Base-by-base conservation (phyloP, 768 basidiomycete species). In the Hebeloma cylindrosporum region DNA sequence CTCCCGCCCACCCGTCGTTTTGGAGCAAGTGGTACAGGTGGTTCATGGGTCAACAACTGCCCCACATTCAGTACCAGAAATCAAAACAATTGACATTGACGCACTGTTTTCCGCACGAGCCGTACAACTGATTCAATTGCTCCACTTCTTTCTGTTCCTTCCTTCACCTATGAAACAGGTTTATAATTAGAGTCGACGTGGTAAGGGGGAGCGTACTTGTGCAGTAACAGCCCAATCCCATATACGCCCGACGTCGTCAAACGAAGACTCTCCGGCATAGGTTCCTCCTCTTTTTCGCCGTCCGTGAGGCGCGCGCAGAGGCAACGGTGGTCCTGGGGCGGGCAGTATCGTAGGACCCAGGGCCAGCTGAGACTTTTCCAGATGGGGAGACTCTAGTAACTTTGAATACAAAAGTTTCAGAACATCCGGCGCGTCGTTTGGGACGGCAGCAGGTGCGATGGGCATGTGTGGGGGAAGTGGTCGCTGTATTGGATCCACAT, bases 221-320 rank as follows among this genome's bases (percentile, higher is more conserved):
- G 83, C 88, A 45, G 82, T 69, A 9, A 90, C 67, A 11, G 83
- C 66, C 88, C 89, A 90, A 47, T 68, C 76, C 89, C 88, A 90
- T n/a, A 89, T 62, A 72, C 70, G 0, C 71, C 69, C 2, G 73
- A 69, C 16, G 48, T 50, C n/a, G 26, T 80, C 75, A 44, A 67
- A 65, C 7, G 67, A 58, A 9, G 84, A 83, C 54, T 85, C 82
- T 17, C 85, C 85, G 2, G 72, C 69, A 62, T 82, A 80, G 0
- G 83, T 87, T 28, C 80, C 70, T 27, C 88, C 87, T 39, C 87
- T 72, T 53, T 70, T 75, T 47, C 88, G 72, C 28, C 70, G 63
- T 4, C 87, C 88, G 50, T 80, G 83, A 7, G 85, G 79, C 39
- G 64, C 56, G 2, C 72, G 64, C 14, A 68, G 60, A 2, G 85